Base-by-base conservation (phyloP, 352 stramenopile species). In the Peronospora belbahrii region DNA sequence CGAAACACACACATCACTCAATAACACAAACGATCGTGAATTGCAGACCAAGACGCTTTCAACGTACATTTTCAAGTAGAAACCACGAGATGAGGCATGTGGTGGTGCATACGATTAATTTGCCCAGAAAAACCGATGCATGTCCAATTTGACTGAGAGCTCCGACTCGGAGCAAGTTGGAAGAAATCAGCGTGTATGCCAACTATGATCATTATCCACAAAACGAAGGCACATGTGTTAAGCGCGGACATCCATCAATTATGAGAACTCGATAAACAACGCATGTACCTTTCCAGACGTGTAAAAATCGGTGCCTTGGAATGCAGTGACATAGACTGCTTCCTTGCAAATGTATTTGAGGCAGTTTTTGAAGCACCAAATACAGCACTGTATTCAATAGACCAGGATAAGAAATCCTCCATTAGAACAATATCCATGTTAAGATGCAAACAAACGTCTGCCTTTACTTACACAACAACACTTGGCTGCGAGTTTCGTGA, bases 291-390 rank as follows among this genome's bases (percentile, higher is more conserved):
- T 91, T 30, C 70, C 74, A 0, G 80, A 87, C 13, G 72, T 66
- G 48, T 83, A 85, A 31, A 89, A 91, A 41, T 68, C 65, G 14
- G 77, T 86, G 39, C 80, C 77, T 60, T 88, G 74, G 35, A 91
- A 87, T 5, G 80, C 71, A 11, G 73, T 91, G 49, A 91, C 70
- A 52, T 88, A 91, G 15, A 71, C 66, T 20, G 80, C 73, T 56
- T 91, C 80, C 36, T 91, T 91, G 49, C 71, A 88, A 41, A 91
- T 85, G 44, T 84, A 89, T 52, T 85, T 85, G 32, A 91, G 63
- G 43, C 79, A 91, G 23, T 67, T 67, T 42, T 88, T 86, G 61
- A 91, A 91, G 56, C 76, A 85, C 72, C 72, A 87, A 27, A 85
- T 88, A 39, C 76, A 91, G 59, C 80, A 88, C 76, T 91, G 27